These are phyloP conservation scores for Geosmithia flava DNA, from an alignment of 2,329 filamentous ascomycete genomes.

Conservation along the genomic window DNA sequence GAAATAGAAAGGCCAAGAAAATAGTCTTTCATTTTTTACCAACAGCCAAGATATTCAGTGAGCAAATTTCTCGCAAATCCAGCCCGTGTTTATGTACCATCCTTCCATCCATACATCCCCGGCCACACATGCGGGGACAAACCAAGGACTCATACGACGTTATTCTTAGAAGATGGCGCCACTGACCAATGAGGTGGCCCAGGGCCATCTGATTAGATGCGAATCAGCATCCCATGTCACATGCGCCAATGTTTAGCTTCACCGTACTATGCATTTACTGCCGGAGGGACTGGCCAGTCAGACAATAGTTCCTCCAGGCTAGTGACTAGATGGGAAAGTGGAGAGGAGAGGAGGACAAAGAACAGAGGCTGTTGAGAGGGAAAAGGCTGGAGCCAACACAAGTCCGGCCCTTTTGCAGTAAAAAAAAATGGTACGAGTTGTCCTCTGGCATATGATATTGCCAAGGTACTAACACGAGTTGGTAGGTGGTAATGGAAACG, in stretches of 20 bases:
- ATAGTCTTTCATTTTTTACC: not conserved
- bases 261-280: not conserved
- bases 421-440: no score
- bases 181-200: slow-evolving; percentile 8
- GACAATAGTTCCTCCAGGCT: not conserved
- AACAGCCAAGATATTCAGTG: not conserved
- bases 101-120: not conserved
- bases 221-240: not conserved
- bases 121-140: not conserved
- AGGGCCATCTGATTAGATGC: slow-evolving; percentile 14
- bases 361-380: not conserved
- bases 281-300: not conserved
- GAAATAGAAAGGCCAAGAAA: not conserved
- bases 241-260: not conserved
- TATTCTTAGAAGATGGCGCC: not conserved
- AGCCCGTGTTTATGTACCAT: not conserved
- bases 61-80: not conserved
- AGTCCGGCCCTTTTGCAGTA: no score
- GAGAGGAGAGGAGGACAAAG: not conserved
- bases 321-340: not conserved
- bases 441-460: no score
- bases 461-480: no score
- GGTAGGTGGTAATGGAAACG: no score
- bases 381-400: not conserved
- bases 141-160: not conserved